Base-by-base conservation (phyloP, 2,329 filamentous ascomycete species). In the Ophiostoma piceae region DNA sequence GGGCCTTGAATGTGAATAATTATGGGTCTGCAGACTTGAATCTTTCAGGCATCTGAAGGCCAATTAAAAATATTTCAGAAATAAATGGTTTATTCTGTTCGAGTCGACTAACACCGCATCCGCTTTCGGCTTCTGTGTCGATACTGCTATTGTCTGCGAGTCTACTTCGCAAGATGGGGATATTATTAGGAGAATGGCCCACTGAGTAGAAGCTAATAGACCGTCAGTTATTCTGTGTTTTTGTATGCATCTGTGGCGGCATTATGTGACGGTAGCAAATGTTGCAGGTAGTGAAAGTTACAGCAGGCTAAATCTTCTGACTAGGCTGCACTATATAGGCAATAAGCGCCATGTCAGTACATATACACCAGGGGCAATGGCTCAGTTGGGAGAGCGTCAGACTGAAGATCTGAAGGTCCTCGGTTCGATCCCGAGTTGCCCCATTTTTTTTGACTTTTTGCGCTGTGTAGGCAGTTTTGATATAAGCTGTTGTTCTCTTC, bases 321-420 rank as follows among this genome's bases (percentile, higher is more conserved):
- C 47, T 54, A n/a, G 1, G 22, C 7, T 6, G 2, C n/a, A 57
- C 22, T 1, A 57, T 57, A 57, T 57, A 57, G 11, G 2, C 11
- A 41, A 0, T 26, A 9, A 12, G 26, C 9, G 1, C 22, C 9
- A 8, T 12, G 51, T 57, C 1, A 22, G 22, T 35, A 57, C 26
- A 57, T 29, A 3, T 26, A 57, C 51, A 12, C 11, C n/a, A 26
- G 62, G 62, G 62, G 62, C 62, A 65, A 65, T 65, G 62, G 62
- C 62, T 65, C 62, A 65, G 62, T 65, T 65, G 62, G 62, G 62
- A 65, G 62, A 65, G 62, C 62, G 62, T 65, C 62, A 65, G 62
- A 65, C 62, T 65, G 62, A 65, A 65, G 62, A 65, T 65, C 62
- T 65, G 62, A 65, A 65, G 62, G 62, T 65, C 62, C 62, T 65